phyloP scores from a whole-genome alignment of 345 rosid genomes.

The Hevea brasiliensis region DNA sequence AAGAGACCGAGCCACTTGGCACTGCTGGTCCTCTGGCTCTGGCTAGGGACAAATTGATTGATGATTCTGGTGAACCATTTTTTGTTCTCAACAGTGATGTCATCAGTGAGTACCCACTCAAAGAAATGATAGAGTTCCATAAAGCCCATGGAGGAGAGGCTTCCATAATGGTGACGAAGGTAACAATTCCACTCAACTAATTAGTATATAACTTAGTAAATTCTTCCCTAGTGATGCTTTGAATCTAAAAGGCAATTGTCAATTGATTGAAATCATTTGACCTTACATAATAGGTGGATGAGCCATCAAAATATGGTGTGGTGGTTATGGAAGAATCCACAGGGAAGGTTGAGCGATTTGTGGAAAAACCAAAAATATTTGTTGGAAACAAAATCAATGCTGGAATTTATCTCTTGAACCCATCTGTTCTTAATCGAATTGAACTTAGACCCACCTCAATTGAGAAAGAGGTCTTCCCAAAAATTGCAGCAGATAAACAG shows the following conservation, averaged over 20 bases:
- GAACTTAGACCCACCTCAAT: constrained; percentile 93
- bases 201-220: background rate
- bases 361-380: constrained; percentile 88
- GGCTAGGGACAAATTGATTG: constrained; percentile 88
- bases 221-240: background rate
- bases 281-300: constrained; percentile 64
- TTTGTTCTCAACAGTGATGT: constrained; percentile 99
- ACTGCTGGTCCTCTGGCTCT: constrained; percentile 99
- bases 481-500: constrained; percentile 74
- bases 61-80: constrained; percentile 82
- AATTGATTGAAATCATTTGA: constrained; percentile 1
- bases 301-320: constrained; percentile 97
- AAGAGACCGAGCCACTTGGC: constrained; percentile 98
- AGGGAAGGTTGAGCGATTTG: constrained; percentile 80
- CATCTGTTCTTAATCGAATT: constrained; percentile 84
- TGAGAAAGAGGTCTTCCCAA: constrained; percentile 94
- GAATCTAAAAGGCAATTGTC: background rate
- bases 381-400: constrained; percentile 99
- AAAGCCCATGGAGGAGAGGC: constrained; percentile 96
- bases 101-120: constrained; percentile 91
- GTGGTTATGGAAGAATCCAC: constrained; percentile 90
- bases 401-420: constrained; percentile 86
- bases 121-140: constrained; percentile 83
- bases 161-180: constrained; percentile 99
- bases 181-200: constrained; percentile 22